Evolutionary conservation across 1,139 yeast species (phyloP).

Genomic region (Sugiyamaella neomexicana): DNA sequence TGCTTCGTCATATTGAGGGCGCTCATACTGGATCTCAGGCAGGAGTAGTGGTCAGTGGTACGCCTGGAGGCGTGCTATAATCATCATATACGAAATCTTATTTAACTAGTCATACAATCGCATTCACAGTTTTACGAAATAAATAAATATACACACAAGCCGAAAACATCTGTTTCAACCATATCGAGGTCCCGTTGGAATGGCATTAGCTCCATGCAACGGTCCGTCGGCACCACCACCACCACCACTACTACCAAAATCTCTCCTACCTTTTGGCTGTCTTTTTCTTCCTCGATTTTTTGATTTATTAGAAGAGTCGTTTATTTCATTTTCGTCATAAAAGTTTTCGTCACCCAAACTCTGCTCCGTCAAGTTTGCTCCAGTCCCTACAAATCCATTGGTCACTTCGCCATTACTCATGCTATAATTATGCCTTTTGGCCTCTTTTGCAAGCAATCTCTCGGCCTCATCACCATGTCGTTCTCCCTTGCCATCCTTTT

Average conservation of each 20-base stretch:
- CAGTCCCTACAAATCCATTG: constrained; percentile 2
- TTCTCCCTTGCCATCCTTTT: constrained; percentile 56
- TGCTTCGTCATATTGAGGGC: constrained; percentile 80
- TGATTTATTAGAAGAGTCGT: not conserved
- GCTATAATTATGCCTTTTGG: constrained; percentile 44
- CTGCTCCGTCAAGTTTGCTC: not conserved
- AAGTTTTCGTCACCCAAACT: no score
- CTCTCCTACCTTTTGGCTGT: constrained; percentile 1
- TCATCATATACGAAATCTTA: not conserved
- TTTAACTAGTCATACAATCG: not conserved
- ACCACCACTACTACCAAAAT: not conserved
- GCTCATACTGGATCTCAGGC: constrained; percentile 12
- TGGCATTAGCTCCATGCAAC: constrained; percentile 10
- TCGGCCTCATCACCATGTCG: constrained; percentile 84
- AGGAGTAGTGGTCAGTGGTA: constrained; percentile 33
- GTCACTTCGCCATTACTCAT: constrained; percentile 7
- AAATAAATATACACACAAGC: not conserved
- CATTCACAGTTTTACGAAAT: not conserved
- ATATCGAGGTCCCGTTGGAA: constrained; percentile 12
- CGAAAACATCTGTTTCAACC: not conserved
- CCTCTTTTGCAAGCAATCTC: constrained; percentile 69
- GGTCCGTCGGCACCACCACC: not conserved
- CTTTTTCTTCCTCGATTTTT: constrained; percentile 8
- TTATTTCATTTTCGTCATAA: not conserved
- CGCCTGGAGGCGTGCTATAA: constrained; percentile 41